These are phyloP conservation scores for Daldinia childiae DNA, from an alignment of 495 filamentous ascomycete species.

Conservation along the genomic window DNA sequence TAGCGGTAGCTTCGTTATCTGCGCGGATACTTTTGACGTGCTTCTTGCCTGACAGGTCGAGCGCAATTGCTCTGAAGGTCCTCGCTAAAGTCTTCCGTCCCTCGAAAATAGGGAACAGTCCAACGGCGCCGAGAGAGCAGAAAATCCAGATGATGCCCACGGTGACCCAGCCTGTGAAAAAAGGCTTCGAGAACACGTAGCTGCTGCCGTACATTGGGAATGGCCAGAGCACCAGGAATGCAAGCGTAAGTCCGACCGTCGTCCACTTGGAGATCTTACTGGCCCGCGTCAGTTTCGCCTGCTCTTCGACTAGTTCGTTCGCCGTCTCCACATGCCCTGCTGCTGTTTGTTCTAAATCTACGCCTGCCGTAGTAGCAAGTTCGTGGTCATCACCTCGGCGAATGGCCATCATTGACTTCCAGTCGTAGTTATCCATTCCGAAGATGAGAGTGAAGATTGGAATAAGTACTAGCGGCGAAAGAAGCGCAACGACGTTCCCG, in stretches of 20 bases:
- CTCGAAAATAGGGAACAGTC: conserved; percentile 85
- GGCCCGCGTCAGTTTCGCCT: conserved; percentile 72
- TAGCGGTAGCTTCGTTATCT: conserved; percentile 30
- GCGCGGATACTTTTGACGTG: conserved; percentile 52
- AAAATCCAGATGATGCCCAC: conserved; percentile 93
- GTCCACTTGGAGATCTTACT: conserved; percentile 81
- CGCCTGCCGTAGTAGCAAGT: conserved; percentile 69
- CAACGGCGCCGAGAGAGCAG: conserved; percentile 73
- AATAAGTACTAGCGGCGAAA: conserved; percentile 81
- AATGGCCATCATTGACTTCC: conserved; percentile 84
- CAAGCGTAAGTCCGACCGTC: conserved; percentile 78
- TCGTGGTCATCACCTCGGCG: conserved; percentile 85
- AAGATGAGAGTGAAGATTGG: conserved; percentile 80
- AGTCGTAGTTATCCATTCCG: conserved; percentile 87
- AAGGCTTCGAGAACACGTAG: conserved; percentile 89
- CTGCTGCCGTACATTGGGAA: conserved; percentile 90
- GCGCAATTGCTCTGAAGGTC: conserved; percentile 71
- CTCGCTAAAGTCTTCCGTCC: conserved; percentile 73
- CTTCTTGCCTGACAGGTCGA: conserved; percentile 74
- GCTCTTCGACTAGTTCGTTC: conserved; percentile 65
- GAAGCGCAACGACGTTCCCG: conserved; percentile 79
- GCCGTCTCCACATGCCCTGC: conserved; percentile 59
- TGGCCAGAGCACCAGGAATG: conserved; percentile 88
- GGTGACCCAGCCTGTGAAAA: conserved; percentile 92
- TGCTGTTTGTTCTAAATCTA: conserved; percentile 76